These are phyloP conservation scores for Stygiomarasmius scandens DNA, from an alignment of 1,284 basidiomycete species.

Conservation along the genomic window DNA sequence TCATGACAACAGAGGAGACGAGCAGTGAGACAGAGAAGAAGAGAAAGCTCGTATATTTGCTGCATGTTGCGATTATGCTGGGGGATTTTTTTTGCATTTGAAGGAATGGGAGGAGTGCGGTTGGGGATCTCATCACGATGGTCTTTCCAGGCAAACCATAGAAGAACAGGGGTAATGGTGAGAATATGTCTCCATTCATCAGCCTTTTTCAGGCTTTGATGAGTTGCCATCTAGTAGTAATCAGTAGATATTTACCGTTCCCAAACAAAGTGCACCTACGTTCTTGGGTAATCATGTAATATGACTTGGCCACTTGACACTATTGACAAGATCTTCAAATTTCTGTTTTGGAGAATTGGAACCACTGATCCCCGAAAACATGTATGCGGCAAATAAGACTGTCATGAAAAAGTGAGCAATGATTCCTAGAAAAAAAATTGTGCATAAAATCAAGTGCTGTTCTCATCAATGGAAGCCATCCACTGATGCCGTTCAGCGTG, in stretches of 20 bases:
- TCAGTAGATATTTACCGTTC: not conserved
- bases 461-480: conserved; percentile 18
- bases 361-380: conserved; percentile 25
- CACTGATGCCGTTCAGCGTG: conserved; percentile 13
- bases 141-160: conserved; percentile 33
- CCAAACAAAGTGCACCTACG: conserved; percentile 18
- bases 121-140: conserved; percentile 24
- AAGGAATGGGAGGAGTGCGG: conserved; percentile 17
- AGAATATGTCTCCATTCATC: conserved; percentile 31
- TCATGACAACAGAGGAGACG: conserved; percentile 28
- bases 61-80: conserved; percentile 13
- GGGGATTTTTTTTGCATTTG: conserved; percentile 11
- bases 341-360: conserved; percentile 15
- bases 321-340: conserved; percentile 27
- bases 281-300: conserved; percentile 34
- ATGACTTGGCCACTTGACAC: conserved; percentile 31
- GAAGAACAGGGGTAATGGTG: no score
- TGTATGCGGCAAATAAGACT: conserved; percentile 25
- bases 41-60: conserved; percentile 20
- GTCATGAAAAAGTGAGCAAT: conserved; percentile 24
- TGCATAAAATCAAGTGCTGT: conserved; percentile 23
- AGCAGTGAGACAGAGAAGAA: conserved; percentile 17
- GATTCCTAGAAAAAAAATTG: conserved; percentile 22
- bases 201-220: conserved; percentile 33
- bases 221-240: conserved; percentile 24